Base-by-base conservation (phyloP, 2,329 filamentous ascomycete genomes). In the Colletotrichum sp. region DNA sequence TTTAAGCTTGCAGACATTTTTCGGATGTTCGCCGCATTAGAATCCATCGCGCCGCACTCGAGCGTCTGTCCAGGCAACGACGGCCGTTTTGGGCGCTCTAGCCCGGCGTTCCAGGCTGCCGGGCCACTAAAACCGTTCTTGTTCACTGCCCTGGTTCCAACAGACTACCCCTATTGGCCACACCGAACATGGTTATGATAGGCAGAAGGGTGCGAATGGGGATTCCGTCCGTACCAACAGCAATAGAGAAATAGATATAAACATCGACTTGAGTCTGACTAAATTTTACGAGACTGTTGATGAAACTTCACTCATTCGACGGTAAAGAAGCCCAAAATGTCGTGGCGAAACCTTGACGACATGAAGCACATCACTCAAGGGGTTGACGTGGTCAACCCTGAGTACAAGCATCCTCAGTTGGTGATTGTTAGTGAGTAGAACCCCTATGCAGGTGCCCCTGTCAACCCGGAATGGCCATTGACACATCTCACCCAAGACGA, bases 331-430 rank as follows among this genome's bases (percentile, higher is more conserved):
- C 6, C 28, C 66, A 69, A 36, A 7, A 70, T 70, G 68, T 49
- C 68, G 59, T 49, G 57, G 68, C 68, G 68, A 9, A 13, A 6
- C 6, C 6, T 52, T 21, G n/a, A 55, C 15, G n/a, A n/a, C 18
- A 52, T 21, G 28, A 65, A 28, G 28, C 32, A 71, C 21, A 62
- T 70, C 57, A 67, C 66, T 18, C 15, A 57, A 36, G 71, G 71
- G n/a, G 26, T 71, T 28, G 66, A 65, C 57, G 26, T 57, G n/a
- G 36, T 71, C 12, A 74, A 36, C 59, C 57, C 66, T 39, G n/a
- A 57, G 18, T 69, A 74, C 60, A 34, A 39, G 8, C 71, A 69
- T 32, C 67, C 71, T 21, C 71, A 69, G 28, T 59, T 74, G 26
- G 67, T 69, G 32, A 64, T 71, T 24, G 59, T 65, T 15, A 32